These are phyloP conservation scores for Podaxis sp. DNA, from an alignment of 768 basidiomycete species.

Conservation along the genomic window DNA sequence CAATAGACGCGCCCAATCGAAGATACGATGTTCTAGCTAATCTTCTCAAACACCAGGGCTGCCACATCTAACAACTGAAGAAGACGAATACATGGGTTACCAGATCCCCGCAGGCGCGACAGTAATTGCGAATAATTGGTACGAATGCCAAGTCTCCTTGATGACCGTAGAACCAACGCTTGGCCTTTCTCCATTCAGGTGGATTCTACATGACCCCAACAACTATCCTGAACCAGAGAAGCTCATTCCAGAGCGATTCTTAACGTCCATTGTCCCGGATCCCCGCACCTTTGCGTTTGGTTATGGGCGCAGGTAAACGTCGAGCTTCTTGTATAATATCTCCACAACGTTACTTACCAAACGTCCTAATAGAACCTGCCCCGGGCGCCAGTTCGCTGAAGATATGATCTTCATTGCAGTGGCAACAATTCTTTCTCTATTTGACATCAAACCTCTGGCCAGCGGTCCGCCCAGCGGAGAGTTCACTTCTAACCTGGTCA, in stretches of 20 bases:
- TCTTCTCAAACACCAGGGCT: slow-evolving; percentile 12
- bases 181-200: slow-evolving; percentile 17
- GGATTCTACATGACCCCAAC: slow-evolving; percentile 25
- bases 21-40: slow-evolving; percentile 8
- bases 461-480: slow-evolving; percentile 6
- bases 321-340: background rate
- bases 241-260: slow-evolving; percentile 22
- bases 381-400: slow-evolving; percentile 25
- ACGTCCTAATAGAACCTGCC: slow-evolving; percentile 22
- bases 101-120: slow-evolving; percentile 20
- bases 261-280: background rate
- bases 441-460: slow-evolving; percentile 18
- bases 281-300: slow-evolving; percentile 10
- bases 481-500: slow-evolving; percentile 8
- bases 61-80: slow-evolving; percentile 17
- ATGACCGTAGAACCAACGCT: background rate
- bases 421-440: slow-evolving; percentile 25
- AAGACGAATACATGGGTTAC: slow-evolving; percentile 21
- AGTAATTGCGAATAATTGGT: slow-evolving; percentile 23
- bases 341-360: no score
- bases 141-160: background rate
- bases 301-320: slow-evolving; percentile 12
- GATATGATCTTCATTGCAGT: slow-evolving; percentile 24
- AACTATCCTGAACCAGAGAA: slow-evolving; percentile 20
- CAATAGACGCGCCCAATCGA: background rate